Base-by-base conservation (phyloP, 441 rosid genomes). In the Erodium texanum region DNA sequence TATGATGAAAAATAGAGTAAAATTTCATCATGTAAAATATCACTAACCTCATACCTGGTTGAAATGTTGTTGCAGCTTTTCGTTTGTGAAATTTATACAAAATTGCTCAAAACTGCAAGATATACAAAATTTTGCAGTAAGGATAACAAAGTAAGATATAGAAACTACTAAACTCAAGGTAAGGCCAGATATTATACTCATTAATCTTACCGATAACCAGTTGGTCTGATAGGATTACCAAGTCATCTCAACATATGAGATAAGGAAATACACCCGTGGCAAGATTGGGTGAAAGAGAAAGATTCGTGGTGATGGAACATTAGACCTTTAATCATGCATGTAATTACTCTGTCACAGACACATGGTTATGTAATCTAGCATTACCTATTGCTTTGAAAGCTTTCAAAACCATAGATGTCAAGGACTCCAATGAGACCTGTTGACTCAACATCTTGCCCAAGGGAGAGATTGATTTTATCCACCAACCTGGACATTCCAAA, bases 51-150 rank as follows among this genome's bases (percentile, higher is more conserved):
- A 59, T 74, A 86, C 98, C 97, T 92, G 97, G 78, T 92, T 95
- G 84, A 95, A 95, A 85, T 92, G 98, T 71, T 95, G 99, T 77
- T 95, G 98, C 88, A 95, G 78, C 85, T 95, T 95, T 85, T 95
- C 99, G 75, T 95, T 95, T 48, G 98, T 92, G 82, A 87, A 95
- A 77, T 92, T 95, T 58, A 95, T 95, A 74, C 99, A 95, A 68
- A 94, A 94, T 83, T 94, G 98, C 85, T 94, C 98, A 76, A 94
- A 95, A 80, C 98, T 95, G 90, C 82, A 75, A 20, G 64, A 23
- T 11, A 24, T 59, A 59, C 32, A 59, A 59, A 59, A 16, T 52
- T 59, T 23, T 23, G 64, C 27, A 23, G 29, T 59, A 14, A 59
- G 64, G 29, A 59, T 59, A 59, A 59, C n/a, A 59, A 59, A 59